Conservation (phyloP, 1,284 basidiomycete species). For the Malassezia furfur region DNA sequence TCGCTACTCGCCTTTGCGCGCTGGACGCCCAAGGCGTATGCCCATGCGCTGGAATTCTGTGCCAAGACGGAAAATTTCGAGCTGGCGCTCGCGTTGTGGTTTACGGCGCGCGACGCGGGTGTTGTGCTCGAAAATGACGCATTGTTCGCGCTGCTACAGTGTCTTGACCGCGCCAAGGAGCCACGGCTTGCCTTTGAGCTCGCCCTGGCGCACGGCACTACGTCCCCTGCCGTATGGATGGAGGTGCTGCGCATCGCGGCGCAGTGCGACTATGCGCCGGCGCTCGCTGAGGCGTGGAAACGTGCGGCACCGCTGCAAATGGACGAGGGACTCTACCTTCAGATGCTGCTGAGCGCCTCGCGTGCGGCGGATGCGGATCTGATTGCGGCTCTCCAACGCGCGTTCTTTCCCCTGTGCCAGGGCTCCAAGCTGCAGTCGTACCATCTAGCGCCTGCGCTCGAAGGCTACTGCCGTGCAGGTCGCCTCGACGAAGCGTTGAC, state of each 20-base stretch:
- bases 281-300: constrained; percentile 30
- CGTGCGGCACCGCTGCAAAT: constrained; percentile 19
- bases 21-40: not conserved
- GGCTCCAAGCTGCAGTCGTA: constrained; percentile 22
- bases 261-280: constrained; percentile 24
- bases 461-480: constrained; percentile 22
- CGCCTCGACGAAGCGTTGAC: constrained; percentile 24
- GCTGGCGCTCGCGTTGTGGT: constrained; percentile 22
- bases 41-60: constrained; percentile 20
- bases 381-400: constrained; percentile 15
- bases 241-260: constrained; percentile 27
- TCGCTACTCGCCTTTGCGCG: not conserved
- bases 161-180: constrained; percentile 22
- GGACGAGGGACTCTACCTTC: constrained; percentile 27
- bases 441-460: constrained; percentile 31
- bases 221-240: constrained; percentile 25
- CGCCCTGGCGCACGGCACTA: constrained; percentile 17
- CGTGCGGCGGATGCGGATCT: constrained; percentile 24
- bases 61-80: constrained; percentile 27
- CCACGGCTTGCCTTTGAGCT: constrained; percentile 27
- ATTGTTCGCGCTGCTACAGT: constrained; percentile 9
- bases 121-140: constrained; percentile 20
- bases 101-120: constrained; percentile 15
- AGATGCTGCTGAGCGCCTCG: constrained; percentile 22
- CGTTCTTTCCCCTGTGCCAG: constrained; percentile 14